phyloP scores from a whole-genome alignment of 768 basidiomycete genomes.

The Trichaptum fuscoviolaceum region DNA sequence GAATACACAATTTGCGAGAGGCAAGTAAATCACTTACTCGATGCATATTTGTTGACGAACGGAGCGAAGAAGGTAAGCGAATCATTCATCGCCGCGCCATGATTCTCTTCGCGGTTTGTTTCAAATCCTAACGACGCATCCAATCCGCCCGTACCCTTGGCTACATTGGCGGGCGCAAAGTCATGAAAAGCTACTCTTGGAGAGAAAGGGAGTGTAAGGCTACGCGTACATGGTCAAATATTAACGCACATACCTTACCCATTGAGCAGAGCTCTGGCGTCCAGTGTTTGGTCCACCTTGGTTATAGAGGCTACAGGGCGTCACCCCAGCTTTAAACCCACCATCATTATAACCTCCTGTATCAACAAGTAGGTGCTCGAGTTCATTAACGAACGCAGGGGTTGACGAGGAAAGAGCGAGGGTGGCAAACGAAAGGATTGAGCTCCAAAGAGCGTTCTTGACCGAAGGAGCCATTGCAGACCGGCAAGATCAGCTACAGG shows the following conservation, averaged over 20 bases:
- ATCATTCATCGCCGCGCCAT: conserved; percentile 4
- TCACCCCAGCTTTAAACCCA: neutral
- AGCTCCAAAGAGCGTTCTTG: neutral
- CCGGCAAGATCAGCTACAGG: neutral
- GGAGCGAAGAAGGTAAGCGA: neutral
- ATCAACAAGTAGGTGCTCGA: conserved; percentile 3
- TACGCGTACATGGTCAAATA: neutral
- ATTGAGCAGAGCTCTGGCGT: conserved; percentile 1
- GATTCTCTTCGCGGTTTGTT: conserved; percentile 20
- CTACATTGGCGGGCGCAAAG: conserved; percentile 40
- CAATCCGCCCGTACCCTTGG: conserved; percentile 44
- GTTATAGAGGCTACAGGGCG: conserved; percentile 2
- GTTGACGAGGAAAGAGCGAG: neutral
- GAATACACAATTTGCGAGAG: neutral
- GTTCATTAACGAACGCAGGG: conserved; percentile 4
- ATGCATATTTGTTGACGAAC: conserved; percentile 5
- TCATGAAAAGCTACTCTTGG: conserved; percentile 40
- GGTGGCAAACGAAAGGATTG: neutral
- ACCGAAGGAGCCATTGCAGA: neutral
- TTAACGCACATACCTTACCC: neutral
- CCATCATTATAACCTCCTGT: conserved; percentile 3
- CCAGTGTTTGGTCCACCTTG: neutral
- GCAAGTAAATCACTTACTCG: neutral
- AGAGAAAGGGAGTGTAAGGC: neutral
- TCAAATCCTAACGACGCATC: conserved; percentile 48